These are phyloP conservation scores for Daucus carota DNA, from an alignment of 129 eudicot genomes.

Conservation along the genomic window DNA sequence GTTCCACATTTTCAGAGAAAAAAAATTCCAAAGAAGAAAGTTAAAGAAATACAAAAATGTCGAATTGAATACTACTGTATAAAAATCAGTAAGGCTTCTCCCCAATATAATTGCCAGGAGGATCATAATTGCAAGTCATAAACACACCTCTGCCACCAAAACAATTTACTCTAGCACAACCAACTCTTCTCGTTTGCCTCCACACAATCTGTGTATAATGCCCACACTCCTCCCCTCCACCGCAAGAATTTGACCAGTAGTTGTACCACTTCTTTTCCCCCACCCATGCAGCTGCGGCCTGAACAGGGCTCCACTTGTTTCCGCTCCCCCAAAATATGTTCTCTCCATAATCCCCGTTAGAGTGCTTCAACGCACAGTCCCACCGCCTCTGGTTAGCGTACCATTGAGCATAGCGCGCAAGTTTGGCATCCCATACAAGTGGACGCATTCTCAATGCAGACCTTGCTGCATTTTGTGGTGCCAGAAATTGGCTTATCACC, in stretches of 20 bases:
- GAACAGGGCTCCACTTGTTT: constrained; percentile 32
- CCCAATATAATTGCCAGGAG: constrained; percentile 40
- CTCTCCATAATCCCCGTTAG: constrained; percentile 40
- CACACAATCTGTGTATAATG: constrained; percentile 49
- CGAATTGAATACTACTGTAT: neutral
- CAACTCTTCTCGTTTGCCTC: constrained; percentile 26
- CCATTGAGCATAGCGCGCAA: constrained; percentile 32
- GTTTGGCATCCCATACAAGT: constrained; percentile 10
- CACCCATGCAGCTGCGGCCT: constrained; percentile 31
- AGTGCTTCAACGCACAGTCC: constrained; percentile 40
- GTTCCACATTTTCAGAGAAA: too few species aligned
- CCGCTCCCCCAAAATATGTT: constrained; percentile 55
- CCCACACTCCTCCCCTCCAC: constrained; percentile 33
- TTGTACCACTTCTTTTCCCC: constrained; percentile 29
- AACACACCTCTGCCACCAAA: constrained; percentile 33
- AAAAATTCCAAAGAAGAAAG: too few species aligned
- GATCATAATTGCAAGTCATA: constrained; percentile 44
- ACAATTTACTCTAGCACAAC: constrained; percentile 42
- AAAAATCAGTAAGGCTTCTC: constrained; percentile 30
- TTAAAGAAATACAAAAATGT: too few species aligned
- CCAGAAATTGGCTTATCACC: neutral
- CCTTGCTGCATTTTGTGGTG: constrained; percentile 13
- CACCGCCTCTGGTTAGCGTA: constrained; percentile 34
- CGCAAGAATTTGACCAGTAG: constrained; percentile 32
- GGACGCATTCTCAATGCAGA: constrained; percentile 2